These are phyloP conservation scores for Schwanniomyces sp. DNA, from an alignment of 805 yeast genomes.

Conservation along the genomic window DNA sequence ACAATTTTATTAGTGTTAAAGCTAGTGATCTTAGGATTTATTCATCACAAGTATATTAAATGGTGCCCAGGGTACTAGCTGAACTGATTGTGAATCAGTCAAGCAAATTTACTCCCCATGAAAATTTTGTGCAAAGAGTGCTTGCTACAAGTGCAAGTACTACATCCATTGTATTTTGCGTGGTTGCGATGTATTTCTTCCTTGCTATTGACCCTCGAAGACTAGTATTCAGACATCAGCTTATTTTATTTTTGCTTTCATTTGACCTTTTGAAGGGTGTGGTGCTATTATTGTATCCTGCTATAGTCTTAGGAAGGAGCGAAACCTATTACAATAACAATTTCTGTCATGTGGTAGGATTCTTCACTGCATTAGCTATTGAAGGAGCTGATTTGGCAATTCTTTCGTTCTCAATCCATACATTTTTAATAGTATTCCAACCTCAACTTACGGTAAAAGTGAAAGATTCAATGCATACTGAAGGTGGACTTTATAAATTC, in stretches of 20 bases:
- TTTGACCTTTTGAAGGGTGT: constrained; percentile 77
- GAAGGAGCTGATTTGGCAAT: constrained; percentile 89
- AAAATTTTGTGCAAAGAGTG: constrained; percentile 31
- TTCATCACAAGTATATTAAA: neutral
- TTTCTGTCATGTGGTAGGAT: constrained; percentile 70
- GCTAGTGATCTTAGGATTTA: neutral
- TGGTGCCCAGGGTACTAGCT: neutral
- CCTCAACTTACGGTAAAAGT: constrained; percentile 51
- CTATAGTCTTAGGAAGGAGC: constrained; percentile 47
- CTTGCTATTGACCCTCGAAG: constrained; percentile 63
- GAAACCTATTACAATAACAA: constrained; percentile 45
- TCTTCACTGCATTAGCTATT: constrained; percentile 74
- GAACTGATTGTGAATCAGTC: constrained; percentile 19
- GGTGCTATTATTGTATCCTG: constrained; percentile 66
- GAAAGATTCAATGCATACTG: constrained; percentile 39
- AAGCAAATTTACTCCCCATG: constrained; percentile 24
- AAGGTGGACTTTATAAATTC: constrained; percentile 71
- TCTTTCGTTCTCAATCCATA: constrained; percentile 78
- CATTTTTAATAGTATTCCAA: constrained; percentile 67
- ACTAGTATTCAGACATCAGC: constrained; percentile 65
- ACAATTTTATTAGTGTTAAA: neutral
- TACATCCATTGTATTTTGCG: constrained; percentile 45
- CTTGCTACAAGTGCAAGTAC: constrained; percentile 40
- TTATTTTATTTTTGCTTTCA: constrained; percentile 64
- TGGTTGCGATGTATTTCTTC: constrained; percentile 59